phyloP scores from a whole-genome alignment of 2,329 filamentous ascomycete species.

The Penicillium sp. region DNA sequence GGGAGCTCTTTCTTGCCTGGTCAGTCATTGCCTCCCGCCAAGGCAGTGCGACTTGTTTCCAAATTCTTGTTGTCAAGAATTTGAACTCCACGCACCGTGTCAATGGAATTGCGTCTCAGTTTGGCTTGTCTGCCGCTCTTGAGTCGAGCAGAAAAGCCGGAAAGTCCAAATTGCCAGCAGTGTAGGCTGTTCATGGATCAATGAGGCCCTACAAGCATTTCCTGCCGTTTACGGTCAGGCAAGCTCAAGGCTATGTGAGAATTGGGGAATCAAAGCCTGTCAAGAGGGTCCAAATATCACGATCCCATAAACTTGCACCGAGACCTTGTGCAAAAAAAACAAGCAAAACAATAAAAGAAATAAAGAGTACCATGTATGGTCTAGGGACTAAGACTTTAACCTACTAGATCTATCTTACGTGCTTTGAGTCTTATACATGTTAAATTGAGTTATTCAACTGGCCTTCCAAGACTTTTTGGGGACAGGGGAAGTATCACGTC shows the following conservation, averaged over 20 bases:
- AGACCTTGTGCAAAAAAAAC: too few species aligned
- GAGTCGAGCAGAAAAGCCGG: slow-evolving; percentile 38
- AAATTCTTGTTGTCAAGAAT: slow-evolving; percentile 78
- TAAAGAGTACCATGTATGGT: too few species aligned
- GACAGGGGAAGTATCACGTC: neutral
- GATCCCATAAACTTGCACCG: too few species aligned
- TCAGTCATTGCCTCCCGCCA: slow-evolving; percentile 75
- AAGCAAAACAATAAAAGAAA: too few species aligned
- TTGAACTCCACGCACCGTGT: slow-evolving; percentile 74
- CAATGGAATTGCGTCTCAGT: slow-evolving; percentile 67
- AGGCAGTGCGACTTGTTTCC: slow-evolving; percentile 74
- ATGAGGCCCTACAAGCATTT: too few species aligned
- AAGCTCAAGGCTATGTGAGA: too few species aligned
- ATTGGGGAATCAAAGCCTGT: too few species aligned
- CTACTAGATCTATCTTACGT: too few species aligned
- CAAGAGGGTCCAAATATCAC: too few species aligned
- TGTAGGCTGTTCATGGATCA: neutral
- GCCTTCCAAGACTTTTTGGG: neutral
- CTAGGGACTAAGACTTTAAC: too few species aligned
- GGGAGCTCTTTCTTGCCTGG: slow-evolving; percentile 80
- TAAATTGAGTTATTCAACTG: neutral
- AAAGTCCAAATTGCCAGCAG: slow-evolving; percentile 11
- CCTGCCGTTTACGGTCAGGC: too few species aligned
- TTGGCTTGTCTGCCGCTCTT: slow-evolving; percentile 63
- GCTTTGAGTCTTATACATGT: too few species aligned